Evolutionary conservation across 257 asterid species (phyloP), one percentile per base, ranked within the genome.

Genomic region (Rhazya stricta): DNA sequence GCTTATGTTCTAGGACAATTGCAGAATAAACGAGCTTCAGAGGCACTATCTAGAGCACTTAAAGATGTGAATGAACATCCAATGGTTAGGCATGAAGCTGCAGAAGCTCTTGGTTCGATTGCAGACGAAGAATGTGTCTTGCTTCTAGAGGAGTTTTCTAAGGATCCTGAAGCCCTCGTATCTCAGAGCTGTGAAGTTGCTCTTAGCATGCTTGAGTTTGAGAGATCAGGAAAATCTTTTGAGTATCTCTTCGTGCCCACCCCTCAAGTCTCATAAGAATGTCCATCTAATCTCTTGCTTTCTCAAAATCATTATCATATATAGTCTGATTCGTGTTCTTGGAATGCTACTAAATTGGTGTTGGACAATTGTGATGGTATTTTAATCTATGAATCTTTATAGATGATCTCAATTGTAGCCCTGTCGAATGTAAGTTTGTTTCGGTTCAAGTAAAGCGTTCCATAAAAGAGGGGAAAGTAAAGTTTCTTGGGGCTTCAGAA

Each of bases 81-180:
- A 48, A 94, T 94, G 99, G 99, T 94, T 77, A 83, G 99, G 82
- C 97, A 94, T 79, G 99, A 94, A 87, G 99, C 97, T 74, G 99
- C 99, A 42, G 98, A 93, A 85, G 98, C 98, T 61, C 98, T 93
- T 84, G 98, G 98, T 74, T 93, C 98, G 43, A 89, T 93, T 75
- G 98, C 98, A 84, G 97, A 58, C 66, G 89, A 84, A 9, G 85
- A 86, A 76, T 83, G 88, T 56, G 72, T 90, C 63, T 82, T 86
- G 42, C 89, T 90, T 83, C 92, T 92, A 6, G 88, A 87, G 81
- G 91, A 94, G 80, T 94, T 91, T 67, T 66, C 87, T 25, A 85
- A 88, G 86, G 98, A 94, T 81, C 87, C 94, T 0, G 97, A 94
- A 84, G 94, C 96, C 57, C 88, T 94, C 39, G 98, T 94, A 46